Conservation (phyloP, 2,329 filamentous ascomycete genomes). For the Leptographium galeiforme region DNA sequence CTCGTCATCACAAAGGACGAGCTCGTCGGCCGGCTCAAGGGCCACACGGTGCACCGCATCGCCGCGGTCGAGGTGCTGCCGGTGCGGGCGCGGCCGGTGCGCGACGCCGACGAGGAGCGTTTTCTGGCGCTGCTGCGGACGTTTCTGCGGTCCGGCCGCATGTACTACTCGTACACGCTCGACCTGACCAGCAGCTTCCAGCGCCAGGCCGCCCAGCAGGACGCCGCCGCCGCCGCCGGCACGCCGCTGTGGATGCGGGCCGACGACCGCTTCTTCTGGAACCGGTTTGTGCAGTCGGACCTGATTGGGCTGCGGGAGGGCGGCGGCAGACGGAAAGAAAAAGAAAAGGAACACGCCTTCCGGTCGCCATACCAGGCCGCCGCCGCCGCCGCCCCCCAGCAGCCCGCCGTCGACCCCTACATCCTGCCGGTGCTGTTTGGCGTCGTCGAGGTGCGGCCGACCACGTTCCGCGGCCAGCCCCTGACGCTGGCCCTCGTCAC, state of each 20-base stretch:
- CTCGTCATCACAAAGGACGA: conserved; percentile 92
- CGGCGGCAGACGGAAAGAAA: too few relatives aligned
- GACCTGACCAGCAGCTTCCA: conserved; percentile 97
- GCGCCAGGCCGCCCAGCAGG: conserved; percentile 68
- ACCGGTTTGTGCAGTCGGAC: conserved; percentile 81
- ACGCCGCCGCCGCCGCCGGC: conserved; percentile 20
- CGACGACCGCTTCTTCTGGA: conserved; percentile 99
- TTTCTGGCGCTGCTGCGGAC: conserved; percentile 73
- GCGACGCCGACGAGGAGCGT: conserved; percentile 86
- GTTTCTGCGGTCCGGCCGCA: conserved; percentile 69
- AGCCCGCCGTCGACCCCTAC: conserved; percentile 73
- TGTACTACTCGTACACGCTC: conserved; percentile 97
- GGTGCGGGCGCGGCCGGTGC: conserved; percentile 79
- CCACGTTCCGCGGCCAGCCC: conserved; percentile 69
- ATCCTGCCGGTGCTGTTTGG: conserved; percentile 94
- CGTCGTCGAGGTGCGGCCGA: conserved; percentile 83
- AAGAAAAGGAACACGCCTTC: too few relatives aligned
- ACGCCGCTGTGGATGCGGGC: conserved; percentile 79
- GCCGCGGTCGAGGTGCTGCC: conserved; percentile 84
- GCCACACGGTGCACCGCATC: conserved; percentile 93
- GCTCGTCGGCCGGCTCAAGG: conserved; percentile 80
- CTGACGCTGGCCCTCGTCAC: conserved; percentile 83
- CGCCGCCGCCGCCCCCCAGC: conserved; percentile 49
- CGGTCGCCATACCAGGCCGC: conserved; percentile 19
- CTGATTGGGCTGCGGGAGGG: conserved; percentile 67